phyloP scores from a whole-genome alignment of 208 protist genomes.

The Herpetomonas tarakana region DNA sequence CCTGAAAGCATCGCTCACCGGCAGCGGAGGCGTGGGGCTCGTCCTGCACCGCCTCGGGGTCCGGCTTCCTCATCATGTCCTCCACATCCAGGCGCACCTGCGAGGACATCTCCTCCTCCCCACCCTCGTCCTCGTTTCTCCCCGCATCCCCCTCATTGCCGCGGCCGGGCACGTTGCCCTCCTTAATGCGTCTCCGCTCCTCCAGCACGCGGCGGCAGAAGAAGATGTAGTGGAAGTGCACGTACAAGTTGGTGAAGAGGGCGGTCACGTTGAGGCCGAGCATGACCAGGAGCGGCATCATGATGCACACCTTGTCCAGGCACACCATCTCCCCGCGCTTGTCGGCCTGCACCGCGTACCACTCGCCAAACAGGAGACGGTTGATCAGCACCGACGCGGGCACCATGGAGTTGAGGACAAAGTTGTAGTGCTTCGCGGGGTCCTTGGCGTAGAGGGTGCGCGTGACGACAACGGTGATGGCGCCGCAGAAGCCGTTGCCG shows the following conservation, averaged over 20 bases:
- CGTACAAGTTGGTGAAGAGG: constrained; percentile 31
- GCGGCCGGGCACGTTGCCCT: too few relatives aligned
- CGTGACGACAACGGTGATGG: constrained; percentile 40
- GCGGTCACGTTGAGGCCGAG: constrained; percentile 21
- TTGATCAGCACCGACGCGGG: constrained; percentile 39
- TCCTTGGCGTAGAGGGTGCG: constrained; percentile 49
- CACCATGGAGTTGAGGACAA: constrained; percentile 27
- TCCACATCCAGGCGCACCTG: too few relatives aligned
- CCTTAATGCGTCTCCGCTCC: too few relatives aligned
- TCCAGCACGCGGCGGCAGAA: too few relatives aligned
- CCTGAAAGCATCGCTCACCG: too few relatives aligned
- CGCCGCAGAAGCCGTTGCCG: constrained; percentile 39
- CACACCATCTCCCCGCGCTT: constrained; percentile 25
- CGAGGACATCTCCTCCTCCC: too few relatives aligned
- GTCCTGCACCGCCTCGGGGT: too few relatives aligned
- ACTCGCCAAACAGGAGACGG: constrained; percentile 51
- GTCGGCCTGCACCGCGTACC: constrained; percentile 40
- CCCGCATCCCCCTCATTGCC: too few relatives aligned
- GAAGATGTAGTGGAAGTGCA: too few relatives aligned
- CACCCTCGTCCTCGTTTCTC: too few relatives aligned
- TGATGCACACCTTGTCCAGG: constrained; percentile 38
- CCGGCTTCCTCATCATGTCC: too few relatives aligned
- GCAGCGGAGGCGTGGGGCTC: too few relatives aligned
- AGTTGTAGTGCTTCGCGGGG: constrained; percentile 61
- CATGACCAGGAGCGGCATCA: constrained; percentile 45